phyloP scores from a whole-genome alignment of 768 basidiomycete species.

The Lactifluus hygrophoroides region DNA sequence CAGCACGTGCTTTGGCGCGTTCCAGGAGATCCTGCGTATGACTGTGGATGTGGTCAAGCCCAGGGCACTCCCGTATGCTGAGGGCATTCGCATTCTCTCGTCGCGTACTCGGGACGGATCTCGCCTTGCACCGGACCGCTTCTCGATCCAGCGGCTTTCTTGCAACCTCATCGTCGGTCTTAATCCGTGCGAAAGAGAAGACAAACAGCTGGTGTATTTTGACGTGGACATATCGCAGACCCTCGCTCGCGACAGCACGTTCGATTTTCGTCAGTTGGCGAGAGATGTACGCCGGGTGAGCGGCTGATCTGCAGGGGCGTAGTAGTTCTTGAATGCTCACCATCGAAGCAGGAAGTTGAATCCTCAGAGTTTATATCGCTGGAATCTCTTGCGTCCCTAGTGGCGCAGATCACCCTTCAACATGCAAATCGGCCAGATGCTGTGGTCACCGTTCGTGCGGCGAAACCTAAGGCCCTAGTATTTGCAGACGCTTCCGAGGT shows the following conservation, averaged over 20 bases:
- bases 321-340: too few relatives aligned
- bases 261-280: slow-evolving; percentile 38
- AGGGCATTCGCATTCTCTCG: slow-evolving; percentile 35
- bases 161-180: slow-evolving; percentile 58
- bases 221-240: slow-evolving; percentile 35
- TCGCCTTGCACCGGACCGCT: slow-evolving; percentile 15
- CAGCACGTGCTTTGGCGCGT: slow-evolving; percentile 29
- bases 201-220: slow-evolving; percentile 52
- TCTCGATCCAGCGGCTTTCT: slow-evolving; percentile 34
- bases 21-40: slow-evolving; percentile 31
- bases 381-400: slow-evolving; percentile 71
- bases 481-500: slow-evolving; percentile 61
- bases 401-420: slow-evolving; percentile 45
- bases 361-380: slow-evolving; percentile 50
- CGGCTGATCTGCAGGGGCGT: neutral
- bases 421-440: slow-evolving; percentile 20
- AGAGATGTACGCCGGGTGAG: slow-evolving; percentile 31
- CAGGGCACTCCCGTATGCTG: slow-evolving; percentile 44
- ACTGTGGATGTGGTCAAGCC: slow-evolving; percentile 39
- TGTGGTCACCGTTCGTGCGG: slow-evolving; percentile 44
- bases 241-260: slow-evolving; percentile 10
- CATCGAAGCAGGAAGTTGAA: slow-evolving; percentile 12
- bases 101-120: slow-evolving; percentile 23
- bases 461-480: slow-evolving; percentile 65
- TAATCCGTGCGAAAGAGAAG: slow-evolving; percentile 53